Conservation (phyloP, 2,329 filamentous ascomycete genomes). For the Monilinia laxa region DNA sequence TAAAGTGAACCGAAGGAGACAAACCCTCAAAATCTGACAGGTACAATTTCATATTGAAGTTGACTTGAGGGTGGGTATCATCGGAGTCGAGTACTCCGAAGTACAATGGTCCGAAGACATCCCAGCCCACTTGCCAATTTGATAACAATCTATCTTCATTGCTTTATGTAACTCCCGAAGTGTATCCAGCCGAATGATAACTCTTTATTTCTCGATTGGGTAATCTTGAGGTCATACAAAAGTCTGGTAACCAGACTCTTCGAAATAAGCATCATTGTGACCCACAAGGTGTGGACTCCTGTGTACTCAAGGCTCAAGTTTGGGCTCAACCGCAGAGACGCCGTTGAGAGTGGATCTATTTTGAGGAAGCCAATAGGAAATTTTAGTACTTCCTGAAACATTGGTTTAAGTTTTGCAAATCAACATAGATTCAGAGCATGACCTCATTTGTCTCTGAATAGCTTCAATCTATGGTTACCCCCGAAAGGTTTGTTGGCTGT, state of each 20-base stretch:
- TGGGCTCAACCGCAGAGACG: constrained; percentile 1
- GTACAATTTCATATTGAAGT: constrained; percentile 3
- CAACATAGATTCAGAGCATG: background rate
- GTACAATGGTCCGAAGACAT: background rate
- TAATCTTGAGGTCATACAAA: background rate
- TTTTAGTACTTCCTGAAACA: background rate
- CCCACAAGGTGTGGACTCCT: constrained; percentile 7
- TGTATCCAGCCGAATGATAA: background rate
- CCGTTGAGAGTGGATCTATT: constrained; percentile 7
- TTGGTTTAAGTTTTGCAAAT: background rate
- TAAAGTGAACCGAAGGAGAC: background rate
- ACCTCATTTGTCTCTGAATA: constrained; percentile 16
- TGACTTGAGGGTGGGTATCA: constrained; percentile 6
- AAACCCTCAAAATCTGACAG: constrained; percentile 3
- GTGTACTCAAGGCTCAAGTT: constrained; percentile 9
- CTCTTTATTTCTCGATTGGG: background rate
- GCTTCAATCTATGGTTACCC: background rate
- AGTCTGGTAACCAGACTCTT: too few relatives aligned
- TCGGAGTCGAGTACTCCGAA: constrained; percentile 8
- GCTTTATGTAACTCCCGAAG: constrained; percentile 7
- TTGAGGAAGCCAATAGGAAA: constrained; percentile 8
- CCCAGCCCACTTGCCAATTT: background rate
- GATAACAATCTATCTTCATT: background rate
- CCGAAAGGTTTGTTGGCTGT: background rate
- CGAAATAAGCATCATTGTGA: background rate